A percentile compares a stretch with the other conserved stretches of the same genome.
Evolutionary conservation across 129 eudicot genomes (phyloP).

Genomic region (Solidago caesia): DNA sequence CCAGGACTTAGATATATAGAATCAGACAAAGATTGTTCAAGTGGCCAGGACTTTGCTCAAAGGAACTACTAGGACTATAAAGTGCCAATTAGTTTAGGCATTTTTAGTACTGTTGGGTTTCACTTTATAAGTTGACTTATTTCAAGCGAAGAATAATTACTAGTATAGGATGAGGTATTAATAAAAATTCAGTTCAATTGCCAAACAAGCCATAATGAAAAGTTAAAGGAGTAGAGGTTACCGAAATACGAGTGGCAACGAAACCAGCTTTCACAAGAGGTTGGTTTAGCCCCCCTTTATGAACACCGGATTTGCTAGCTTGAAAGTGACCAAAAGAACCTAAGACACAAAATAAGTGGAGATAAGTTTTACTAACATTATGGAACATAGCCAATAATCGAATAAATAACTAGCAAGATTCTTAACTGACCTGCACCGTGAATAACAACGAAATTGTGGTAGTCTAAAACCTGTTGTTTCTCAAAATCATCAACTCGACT

Average conservation of each 20-base stretch:
- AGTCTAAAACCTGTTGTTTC: conserved; percentile 39
- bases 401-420: neutral
- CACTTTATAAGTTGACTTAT: too few species aligned
- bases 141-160: too few species aligned
- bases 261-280: conserved; percentile 93
- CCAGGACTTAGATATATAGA: too few species aligned
- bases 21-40: too few species aligned
- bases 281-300: conserved; percentile 68
- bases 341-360: conserved; percentile 29
- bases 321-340: conserved; percentile 99
- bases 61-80: too few species aligned
- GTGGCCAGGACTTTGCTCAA: too few species aligned
- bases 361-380: neutral
- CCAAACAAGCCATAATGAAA: too few species aligned
- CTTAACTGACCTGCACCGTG: conserved; percentile 91
- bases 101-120: too few species aligned
- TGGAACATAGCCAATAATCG: neutral
- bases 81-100: too few species aligned
- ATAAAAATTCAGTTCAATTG: too few species aligned
- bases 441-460: conserved; percentile 64
- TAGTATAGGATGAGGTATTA: too few species aligned
- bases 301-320: conserved; percentile 98
- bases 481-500: conserved; percentile 39
- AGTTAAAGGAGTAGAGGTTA: conserved; percentile 32
- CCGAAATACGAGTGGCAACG: conserved; percentile 96